phyloP scores from a whole-genome alignment of 495 filamentous ascomycete species.

The Penicillium nucicola region DNA sequence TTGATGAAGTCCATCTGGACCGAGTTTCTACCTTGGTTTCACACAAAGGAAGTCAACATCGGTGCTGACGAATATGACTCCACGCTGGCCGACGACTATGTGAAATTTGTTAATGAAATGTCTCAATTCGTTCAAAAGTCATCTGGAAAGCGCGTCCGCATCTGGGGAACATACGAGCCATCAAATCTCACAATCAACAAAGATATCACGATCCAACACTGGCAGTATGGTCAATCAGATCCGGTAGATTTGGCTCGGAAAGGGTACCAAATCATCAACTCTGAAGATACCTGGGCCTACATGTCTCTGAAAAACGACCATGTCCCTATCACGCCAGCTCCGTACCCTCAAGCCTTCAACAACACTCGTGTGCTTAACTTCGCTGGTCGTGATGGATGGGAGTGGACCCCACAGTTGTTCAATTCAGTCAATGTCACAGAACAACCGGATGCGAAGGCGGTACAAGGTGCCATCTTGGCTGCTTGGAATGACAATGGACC shows the following conservation, averaged over 20 bases:
- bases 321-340: conserved; percentile 48
- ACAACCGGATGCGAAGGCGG: conserved; percentile 25
- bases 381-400: conserved; percentile 36
- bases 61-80: conserved; percentile 56
- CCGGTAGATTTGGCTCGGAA: conserved; percentile 37
- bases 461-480: conserved; percentile 50
- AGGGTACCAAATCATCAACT: conserved; percentile 50
- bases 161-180: conserved; percentile 55
- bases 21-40: conserved; percentile 56
- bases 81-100: conserved; percentile 48
- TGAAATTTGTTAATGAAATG: conserved; percentile 53
- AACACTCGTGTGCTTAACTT: conserved; percentile 47
- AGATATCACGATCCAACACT: conserved; percentile 51
- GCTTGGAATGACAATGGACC: conserved; percentile 58
- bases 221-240: conserved; percentile 57
- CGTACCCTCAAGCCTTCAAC: conserved; percentile 54
- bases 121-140: conserved; percentile 39
- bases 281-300: conserved; percentile 57
- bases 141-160: conserved; percentile 45
- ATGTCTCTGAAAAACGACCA: conserved; percentile 55
- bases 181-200: conserved; percentile 35
- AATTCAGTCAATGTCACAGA: conserved; percentile 43
- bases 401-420: conserved; percentile 50
- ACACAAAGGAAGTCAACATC: conserved; percentile 54
- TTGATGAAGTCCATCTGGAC: conserved; percentile 52